Base-by-base conservation (phyloP, 345 rosid genomes). In the Clausena lansium region DNA sequence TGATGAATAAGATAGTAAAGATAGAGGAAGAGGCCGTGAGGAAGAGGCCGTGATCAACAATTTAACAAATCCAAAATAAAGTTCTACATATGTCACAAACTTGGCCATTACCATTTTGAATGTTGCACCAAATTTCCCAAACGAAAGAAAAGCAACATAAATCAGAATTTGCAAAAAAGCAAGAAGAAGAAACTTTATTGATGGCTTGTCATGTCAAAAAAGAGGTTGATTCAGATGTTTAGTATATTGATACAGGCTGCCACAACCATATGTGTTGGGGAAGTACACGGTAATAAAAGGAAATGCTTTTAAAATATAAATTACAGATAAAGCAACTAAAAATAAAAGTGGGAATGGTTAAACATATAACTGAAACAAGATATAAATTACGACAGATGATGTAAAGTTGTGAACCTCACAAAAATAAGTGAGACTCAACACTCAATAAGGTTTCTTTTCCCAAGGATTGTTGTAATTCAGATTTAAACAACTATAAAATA, bases 1-100 rank as follows among this genome's bases (percentile, higher is more conserved):
- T 33, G 35, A 4, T 33, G 4, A 33, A 33, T 33, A 2, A 33
- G 3, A 2, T 33, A 2, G 35, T 33, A 2, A 33, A 33, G 35
- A 4, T 4, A 33, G n/a, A n/a, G n/a, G n/a, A 33, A 33, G 35
- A 4, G 35, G n/a, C n/a, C n/a, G n/a, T n/a, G n/a, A n/a, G n/a
- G n/a, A n/a, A 33, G 35, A 57, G 25, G 66, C 35, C 2, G 7
- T 0, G 67, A 36, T 35, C 57, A 76, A 35, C 3, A 55, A 4
- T 13, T 4, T 50, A 71, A 65, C 57, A 66, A 71, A 50, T 64
- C 76, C 28, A 71, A 63, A 0, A 8, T 78, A 5, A 55, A 78
- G 2, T 71, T 55, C 7, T 78, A 8, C 9, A 14, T 2, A 33
- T 73, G 73, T 73, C 77, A 79, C 10, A 54, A 72, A 4, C 25